A percentile compares a stretch with the other conserved stretches of the same genome.
These are phyloP conservation scores for Paracamarosporium sp. DNA, from an alignment of 2,329 filamentous ascomycete species.

Conservation along the genomic window DNA sequence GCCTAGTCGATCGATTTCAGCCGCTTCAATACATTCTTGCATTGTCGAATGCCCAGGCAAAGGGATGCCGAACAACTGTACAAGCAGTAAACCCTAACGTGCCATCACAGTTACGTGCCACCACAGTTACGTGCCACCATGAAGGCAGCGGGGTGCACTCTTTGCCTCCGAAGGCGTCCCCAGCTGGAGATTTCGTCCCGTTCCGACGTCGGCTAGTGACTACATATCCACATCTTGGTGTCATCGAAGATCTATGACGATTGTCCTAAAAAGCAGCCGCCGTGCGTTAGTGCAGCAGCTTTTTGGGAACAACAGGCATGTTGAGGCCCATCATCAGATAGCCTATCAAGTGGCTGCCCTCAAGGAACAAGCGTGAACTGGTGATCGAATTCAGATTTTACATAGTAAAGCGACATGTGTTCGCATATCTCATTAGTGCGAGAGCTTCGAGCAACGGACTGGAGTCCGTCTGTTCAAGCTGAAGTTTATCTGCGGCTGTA, in stretches of 20 bases:
- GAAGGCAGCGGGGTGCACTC: background rate
- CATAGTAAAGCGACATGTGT: background rate
- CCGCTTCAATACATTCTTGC: background rate
- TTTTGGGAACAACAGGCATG: background rate
- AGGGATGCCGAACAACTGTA: background rate
- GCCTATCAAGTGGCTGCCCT: too few species aligned
- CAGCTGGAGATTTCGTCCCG: background rate
- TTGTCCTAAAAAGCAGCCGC: background rate
- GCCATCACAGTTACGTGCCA: background rate
- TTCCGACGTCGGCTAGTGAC: background rate
- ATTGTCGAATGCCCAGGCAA: background rate
- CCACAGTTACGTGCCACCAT: background rate
- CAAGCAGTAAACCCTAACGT: background rate
- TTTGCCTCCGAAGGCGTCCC: background rate
- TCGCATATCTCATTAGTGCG: background rate
- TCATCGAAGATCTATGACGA: background rate
- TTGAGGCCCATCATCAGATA: too few species aligned
- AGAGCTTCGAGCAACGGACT: background rate
- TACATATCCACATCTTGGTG: background rate
- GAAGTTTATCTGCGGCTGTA: background rate
- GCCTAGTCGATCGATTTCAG: background rate
- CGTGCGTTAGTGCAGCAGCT: background rate
- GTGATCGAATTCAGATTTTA: too few species aligned
- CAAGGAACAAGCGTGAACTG: background rate
- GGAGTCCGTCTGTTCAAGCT: background rate